Evolutionary conservation across 1,284 basidiomycete genomes (phyloP), one percentile per base, ranked within the genome.

Genomic region (Ustilago sp.): DNA sequence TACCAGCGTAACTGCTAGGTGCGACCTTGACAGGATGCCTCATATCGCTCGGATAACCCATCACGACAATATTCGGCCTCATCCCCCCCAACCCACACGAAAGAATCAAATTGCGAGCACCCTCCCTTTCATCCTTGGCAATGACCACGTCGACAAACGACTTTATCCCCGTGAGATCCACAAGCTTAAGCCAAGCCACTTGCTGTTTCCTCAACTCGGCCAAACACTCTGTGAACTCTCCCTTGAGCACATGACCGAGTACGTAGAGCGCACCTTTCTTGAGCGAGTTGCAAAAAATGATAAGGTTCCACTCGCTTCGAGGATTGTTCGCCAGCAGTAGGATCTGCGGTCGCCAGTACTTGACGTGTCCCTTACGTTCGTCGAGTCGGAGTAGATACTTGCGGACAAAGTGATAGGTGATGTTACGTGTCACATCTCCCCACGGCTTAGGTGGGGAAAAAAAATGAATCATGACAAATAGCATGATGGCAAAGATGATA

Each of bases 231-330:
- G 73, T 63, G 58, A 85, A 85, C 51, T 85, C 83, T 60, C 84
- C 84, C 67, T 85, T 85, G 66, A 85, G 72, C 23, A 85, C 81
- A 54, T 85, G 84, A 9, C 82, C 84, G 3, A 85, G 74, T 9
- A 85, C 77, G 56, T 85, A 85, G 31, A 85, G 75, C 2, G 83
- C 83, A 19, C 84, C 84, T 50, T 85, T 85, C 59, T 85, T 85
- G 43, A 85, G 81, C 57, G 81, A 82, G 63, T 85, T 85, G 82
- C 84, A 85, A 53, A 85, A 85, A 69, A 85, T 85, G 73, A 85
- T 85, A 51, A 85, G 65, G 67, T 85, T 85, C 83, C 82, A 85
- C 56, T 85, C 84, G 55, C 74, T 78, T 45, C 82, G 70, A 19
- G 84, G 82, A 39, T 85, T 83, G 79, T 85, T 85, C 41, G 83